Base-by-base conservation (phyloP, 139 green algal species). In the Yamagishiella unicocca region DNA sequence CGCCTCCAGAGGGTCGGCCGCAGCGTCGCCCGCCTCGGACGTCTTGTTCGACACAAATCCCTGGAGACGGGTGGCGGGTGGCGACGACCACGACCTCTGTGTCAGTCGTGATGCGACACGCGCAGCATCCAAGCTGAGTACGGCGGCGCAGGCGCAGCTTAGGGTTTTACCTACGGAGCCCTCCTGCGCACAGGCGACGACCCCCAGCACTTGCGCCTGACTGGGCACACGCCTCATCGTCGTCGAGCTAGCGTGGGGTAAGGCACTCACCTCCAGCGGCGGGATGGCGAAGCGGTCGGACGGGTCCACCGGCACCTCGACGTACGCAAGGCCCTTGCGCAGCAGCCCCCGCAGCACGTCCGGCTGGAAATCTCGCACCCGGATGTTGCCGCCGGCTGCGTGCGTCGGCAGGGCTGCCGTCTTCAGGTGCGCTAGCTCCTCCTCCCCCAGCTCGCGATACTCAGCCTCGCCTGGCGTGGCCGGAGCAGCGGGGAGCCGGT, bases 31-130 rank as follows among this genome's bases (percentile, higher is more conserved):
- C 3, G 72, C 46, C 35, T 92, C 91, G 24, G 73, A 90, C 70
- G 96, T 95, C 87, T 95, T 94, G 92, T 99, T 99, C 61, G 94
- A 97, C 68, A 98, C 96, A 93, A 99, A 99, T 37, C 96, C 95
- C 93, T 97, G 92, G 54, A 24, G 61, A n/a, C 8, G 25, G 25
- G 25, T 68, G 2, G 25, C 8, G 61, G 22, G 61, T 29, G 25
- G 25, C 12, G 61, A n/a, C n/a, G n/a, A n/a, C n/a, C n/a, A n/a
- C n/a, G n/a, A n/a, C n/a, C n/a, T n/a, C n/a, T n/a, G n/a, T n/a
- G n/a, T n/a, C n/a, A n/a, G n/a, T n/a, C n/a, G n/a, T n/a, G n/a
- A n/a, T n/a, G n/a, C n/a, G n/a, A n/a, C n/a, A n/a, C n/a, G n/a
- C n/a, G n/a, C n/a, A n/a, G n/a, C n/a, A n/a, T n/a, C n/a, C n/a